These are phyloP conservation scores for Obba rivulosa DNA, from an alignment of 768 basidiomycete species.

Conservation along the genomic window DNA sequence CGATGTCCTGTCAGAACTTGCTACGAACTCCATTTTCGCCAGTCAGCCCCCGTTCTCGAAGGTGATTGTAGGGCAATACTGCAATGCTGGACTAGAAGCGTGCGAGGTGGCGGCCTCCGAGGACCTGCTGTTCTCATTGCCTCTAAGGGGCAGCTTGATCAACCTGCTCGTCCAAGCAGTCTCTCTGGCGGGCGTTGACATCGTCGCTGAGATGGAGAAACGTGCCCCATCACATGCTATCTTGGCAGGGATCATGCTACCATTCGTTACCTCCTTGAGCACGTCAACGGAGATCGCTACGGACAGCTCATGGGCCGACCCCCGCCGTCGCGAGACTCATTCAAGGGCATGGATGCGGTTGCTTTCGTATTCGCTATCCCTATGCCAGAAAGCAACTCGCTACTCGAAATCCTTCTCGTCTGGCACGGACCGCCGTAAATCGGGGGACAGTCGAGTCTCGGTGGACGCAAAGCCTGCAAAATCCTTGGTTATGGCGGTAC, in stretches of 20 bases:
- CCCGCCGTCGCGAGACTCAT: constrained; percentile 41
- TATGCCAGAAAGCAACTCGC: constrained; percentile 32
- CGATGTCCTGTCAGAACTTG: constrained; percentile 42
- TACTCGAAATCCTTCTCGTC: constrained; percentile 19
- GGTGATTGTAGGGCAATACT: constrained; percentile 28
- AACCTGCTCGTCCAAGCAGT: constrained; percentile 32
- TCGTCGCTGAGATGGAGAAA: constrained; percentile 52
- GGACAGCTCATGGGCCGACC: constrained; percentile 37
- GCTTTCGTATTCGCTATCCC: constrained; percentile 50
- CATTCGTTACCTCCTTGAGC: constrained; percentile 50
- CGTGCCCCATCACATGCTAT: constrained; percentile 52
- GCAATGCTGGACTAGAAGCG: constrained; percentile 29
- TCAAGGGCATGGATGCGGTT: constrained; percentile 57
- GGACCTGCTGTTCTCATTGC: constrained; percentile 24
- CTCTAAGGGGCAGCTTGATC: constrained; percentile 23
- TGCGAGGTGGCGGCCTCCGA: constrained; percentile 30
- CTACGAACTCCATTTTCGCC: constrained; percentile 40
- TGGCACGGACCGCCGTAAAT: constrained; percentile 40
- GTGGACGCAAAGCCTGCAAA: constrained; percentile 20
- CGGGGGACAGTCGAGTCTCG: constrained; percentile 38
- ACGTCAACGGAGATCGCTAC: constrained; percentile 40
- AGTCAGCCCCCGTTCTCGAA: constrained; percentile 47
- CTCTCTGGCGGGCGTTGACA: constrained; percentile 44
- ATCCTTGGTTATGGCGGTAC: constrained; percentile 45
- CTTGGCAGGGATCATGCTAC: constrained; percentile 59